Evolutionary conservation across 1,284 basidiomycete genomes (phyloP).

Genomic region (Microbotryum silenes-acaulis): DNA sequence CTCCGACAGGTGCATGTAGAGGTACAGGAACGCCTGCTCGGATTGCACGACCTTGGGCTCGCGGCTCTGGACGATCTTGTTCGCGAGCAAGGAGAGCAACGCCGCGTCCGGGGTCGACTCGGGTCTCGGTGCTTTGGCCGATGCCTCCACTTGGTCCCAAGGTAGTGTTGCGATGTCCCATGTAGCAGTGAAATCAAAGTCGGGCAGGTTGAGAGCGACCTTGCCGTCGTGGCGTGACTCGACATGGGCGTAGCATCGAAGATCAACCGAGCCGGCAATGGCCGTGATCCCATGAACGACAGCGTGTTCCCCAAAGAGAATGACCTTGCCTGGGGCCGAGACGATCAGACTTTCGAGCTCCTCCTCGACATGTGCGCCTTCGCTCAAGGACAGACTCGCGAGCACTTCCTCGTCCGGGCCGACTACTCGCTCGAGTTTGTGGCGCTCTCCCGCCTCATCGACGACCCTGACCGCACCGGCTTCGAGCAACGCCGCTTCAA

Average conservation of each 20-base stretch:
- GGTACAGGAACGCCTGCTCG: constrained; percentile 79
- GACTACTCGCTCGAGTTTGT: constrained; percentile 30
- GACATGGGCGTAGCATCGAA: constrained; percentile 85
- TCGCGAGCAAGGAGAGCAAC: constrained; percentile 49
- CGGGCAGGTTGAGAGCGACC: constrained; percentile 68
- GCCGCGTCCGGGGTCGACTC: constrained; percentile 53
- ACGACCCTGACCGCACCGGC: constrained; percentile 68
- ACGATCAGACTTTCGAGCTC: constrained; percentile 55
- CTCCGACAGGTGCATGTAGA: constrained; percentile 62
- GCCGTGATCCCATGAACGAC: constrained; percentile 97
- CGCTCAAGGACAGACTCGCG: constrained; percentile 1
- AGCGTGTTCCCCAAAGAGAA: constrained; percentile 97
- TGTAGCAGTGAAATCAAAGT: constrained; percentile 70
- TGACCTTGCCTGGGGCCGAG: constrained; percentile 95
- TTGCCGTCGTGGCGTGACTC: constrained; percentile 66
- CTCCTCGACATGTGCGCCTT: background rate
- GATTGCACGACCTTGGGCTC: constrained; percentile 28
- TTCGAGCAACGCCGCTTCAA: constrained; percentile 82
- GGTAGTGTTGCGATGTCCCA: constrained; percentile 76
- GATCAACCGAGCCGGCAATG: constrained; percentile 86
- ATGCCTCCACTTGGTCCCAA: constrained; percentile 59
- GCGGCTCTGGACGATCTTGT: constrained; percentile 11
- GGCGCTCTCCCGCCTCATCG: constrained; percentile 36
- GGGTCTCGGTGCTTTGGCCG: constrained; percentile 56
- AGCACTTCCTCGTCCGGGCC: constrained; percentile 1